Conservation (phyloP, 2,329 filamentous ascomycete genomes). For the Botrytis deweyae region DNA sequence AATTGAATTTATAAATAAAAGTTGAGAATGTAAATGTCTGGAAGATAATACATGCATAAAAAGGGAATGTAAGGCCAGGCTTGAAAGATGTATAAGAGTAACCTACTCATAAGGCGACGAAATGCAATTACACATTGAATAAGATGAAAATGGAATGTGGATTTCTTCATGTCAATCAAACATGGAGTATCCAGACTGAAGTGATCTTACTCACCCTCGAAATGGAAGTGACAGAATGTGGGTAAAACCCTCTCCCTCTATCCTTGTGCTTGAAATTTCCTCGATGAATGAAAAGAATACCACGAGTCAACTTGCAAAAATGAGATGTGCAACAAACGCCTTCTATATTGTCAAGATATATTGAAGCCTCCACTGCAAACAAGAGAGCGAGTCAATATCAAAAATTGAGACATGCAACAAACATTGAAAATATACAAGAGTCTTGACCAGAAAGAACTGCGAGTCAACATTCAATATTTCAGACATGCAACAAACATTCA, state of each 20-base stretch:
- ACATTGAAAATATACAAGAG: background rate
- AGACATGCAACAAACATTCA: constrained; percentile 5
- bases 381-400: background rate
- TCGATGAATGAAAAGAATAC: background rate
- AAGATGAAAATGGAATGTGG: background rate
- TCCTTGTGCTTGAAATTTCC: background rate
- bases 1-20: background rate
- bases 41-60: background rate
- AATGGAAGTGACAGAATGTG: background rate
- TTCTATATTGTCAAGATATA: background rate
- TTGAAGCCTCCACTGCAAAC: background rate
- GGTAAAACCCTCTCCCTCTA: background rate
- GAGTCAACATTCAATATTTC: background rate
- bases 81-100: background rate
- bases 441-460: background rate
- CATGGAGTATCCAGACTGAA: too few relatives aligned
- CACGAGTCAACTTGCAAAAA: background rate
- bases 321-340: background rate
- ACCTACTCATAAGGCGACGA: background rate
- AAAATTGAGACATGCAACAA: constrained; percentile 4
- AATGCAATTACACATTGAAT: background rate
- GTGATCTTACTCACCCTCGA: background rate
- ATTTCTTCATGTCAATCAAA: background rate
- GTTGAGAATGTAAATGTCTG: background rate
- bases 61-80: background rate